Conservation (phyloP, 768 basidiomycete genomes). For the Mycena galopus region DNA sequence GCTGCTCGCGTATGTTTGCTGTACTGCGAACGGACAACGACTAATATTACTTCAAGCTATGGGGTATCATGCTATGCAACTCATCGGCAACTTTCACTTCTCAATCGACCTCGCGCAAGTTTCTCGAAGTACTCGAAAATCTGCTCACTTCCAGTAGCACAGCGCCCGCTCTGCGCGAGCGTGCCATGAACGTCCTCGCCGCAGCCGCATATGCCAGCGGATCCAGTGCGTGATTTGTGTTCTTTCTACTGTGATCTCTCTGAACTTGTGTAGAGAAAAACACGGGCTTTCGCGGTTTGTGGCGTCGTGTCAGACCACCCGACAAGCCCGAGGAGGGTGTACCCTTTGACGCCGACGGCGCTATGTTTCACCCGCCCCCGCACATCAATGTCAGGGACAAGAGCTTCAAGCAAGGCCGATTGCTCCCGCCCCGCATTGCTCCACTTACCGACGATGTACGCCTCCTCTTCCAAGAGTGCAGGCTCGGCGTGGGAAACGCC, state of each 20-base stretch:
- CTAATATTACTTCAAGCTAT: conserved; percentile 62
- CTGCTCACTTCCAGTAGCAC: conserved; percentile 72
- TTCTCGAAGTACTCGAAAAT: conserved; percentile 83
- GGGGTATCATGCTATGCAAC: conserved; percentile 92
- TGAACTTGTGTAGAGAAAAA: conserved; percentile 42
- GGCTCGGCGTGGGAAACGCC: no score
- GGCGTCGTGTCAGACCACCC: conserved; percentile 82
- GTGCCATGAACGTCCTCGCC: conserved; percentile 83
- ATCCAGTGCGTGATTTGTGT: conserved; percentile 55
- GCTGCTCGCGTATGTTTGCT: conserved; percentile 73
- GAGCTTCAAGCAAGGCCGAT: no score
- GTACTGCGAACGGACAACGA: neutral
- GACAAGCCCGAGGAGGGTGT: conserved; percentile 89
- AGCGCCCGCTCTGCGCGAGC: conserved; percentile 83
- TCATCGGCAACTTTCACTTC: conserved; percentile 77
- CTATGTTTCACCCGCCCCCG: no score
- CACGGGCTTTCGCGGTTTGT: conserved; percentile 77
- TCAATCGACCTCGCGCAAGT: conserved; percentile 80
- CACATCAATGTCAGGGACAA: no score
- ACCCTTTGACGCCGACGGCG: conserved; percentile 78
- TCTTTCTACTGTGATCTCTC: no score
- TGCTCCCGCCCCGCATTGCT: no score
- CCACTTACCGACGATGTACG: no score
- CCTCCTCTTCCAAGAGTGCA: no score
- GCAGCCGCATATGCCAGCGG: conserved; percentile 71